Percentiles rank a stretch among this genome's conserved stretches.
These are phyloP conservation scores for Sergeia podlipaevii DNA, from an alignment of 208 protist species.

Conservation along the genomic window DNA sequence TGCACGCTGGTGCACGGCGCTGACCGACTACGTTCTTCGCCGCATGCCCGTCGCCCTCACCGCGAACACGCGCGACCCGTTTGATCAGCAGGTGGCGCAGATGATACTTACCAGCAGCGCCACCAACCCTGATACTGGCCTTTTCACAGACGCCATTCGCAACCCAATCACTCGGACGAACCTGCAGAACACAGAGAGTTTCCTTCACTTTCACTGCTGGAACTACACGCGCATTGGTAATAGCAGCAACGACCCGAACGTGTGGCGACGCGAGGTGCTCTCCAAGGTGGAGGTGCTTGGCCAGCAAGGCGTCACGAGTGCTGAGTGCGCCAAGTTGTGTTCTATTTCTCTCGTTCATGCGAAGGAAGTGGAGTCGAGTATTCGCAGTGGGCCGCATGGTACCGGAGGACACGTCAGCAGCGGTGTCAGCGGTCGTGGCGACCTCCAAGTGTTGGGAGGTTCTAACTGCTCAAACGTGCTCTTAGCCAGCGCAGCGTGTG, in stretches of 20 bases:
- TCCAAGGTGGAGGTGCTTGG: no score
- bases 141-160: constrained; percentile 1
- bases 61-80: neutral
- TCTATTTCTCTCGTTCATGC: no score
- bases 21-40: neutral
- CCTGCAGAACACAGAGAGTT: neutral
- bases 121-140: neutral
- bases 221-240: constrained; percentile 2
- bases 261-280: no score
- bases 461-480: neutral
- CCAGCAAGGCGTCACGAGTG: no score
- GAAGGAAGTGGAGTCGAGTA: no score
- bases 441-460: neutral
- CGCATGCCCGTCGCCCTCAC: neutral
- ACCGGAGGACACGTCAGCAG: no score
- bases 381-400: no score
- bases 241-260: no score
- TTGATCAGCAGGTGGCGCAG: no score
- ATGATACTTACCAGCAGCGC: neutral
- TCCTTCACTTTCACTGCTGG: neutral
- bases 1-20: neutral
- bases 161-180: constrained; percentile 1
- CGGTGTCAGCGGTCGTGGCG: no score
- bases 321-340: no score
- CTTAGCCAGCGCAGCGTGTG: neutral